Evolutionary conservation across 2,329 filamentous ascomycete genomes (phyloP).

Genomic region (Penicillium frequentans): DNA sequence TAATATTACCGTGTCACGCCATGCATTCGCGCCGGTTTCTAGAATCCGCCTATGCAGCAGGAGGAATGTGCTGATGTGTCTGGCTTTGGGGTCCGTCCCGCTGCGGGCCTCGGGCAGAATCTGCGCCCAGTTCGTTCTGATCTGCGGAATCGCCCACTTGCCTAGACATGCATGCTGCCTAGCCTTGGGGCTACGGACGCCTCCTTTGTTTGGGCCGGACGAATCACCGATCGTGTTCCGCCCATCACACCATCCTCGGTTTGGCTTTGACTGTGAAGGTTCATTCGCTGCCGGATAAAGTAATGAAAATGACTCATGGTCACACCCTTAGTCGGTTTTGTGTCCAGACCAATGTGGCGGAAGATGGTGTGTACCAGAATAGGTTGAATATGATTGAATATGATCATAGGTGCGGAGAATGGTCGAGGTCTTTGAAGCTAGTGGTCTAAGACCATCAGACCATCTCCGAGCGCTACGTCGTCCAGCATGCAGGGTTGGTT

Average conservation of each 20-base stretch:
- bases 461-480: not conserved
- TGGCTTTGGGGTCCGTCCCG: constrained; percentile 10
- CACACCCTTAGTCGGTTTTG: not conserved
- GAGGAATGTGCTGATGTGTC: constrained; percentile 3
- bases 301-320: constrained; percentile 2
- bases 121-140: constrained; percentile 5
- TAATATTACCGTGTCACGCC: constrained; percentile 11
- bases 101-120: constrained; percentile 13
- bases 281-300: not conserved
- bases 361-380: not conserved
- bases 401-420: not conserved
- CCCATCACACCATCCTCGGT: constrained; percentile 15
- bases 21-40: constrained; percentile 19
- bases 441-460: constrained; percentile 5
- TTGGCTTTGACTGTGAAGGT: not conserved
- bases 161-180: constrained; percentile 1
- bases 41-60: constrained; percentile 16
- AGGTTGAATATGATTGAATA: not conserved
- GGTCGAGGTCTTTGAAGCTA: not conserved
- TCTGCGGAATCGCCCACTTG: constrained; percentile 12
- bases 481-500: constrained; percentile 2
- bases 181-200: constrained; percentile 5
- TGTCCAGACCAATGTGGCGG: not conserved
- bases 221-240: constrained; percentile 10
- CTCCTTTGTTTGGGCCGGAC: constrained; percentile 4